A percentile compares a stretch with the other conserved stretches of the same genome.
phyloP scores from a whole-genome alignment of 495 filamentous ascomycete genomes.

The Neurospora hispaniola region DNA sequence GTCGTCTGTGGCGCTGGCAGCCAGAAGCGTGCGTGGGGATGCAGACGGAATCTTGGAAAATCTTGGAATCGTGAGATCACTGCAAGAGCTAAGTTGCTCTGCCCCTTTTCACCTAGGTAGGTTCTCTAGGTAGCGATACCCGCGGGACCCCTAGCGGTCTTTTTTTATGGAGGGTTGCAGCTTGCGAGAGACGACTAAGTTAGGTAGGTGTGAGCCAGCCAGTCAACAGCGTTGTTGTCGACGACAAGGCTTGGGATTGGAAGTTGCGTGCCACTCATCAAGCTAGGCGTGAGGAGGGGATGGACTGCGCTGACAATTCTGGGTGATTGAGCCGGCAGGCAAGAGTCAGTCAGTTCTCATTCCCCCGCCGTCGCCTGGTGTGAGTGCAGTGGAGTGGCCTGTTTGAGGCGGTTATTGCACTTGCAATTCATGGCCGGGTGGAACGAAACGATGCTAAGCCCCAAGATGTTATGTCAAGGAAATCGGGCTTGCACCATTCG shows the following conservation, averaged over 20 bases:
- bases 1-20: not conserved
- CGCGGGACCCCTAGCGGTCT: no score
- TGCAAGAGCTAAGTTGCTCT: not conserved
- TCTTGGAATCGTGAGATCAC: no score
- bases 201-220: not conserved
- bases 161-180: no score
- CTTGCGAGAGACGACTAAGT: no score
- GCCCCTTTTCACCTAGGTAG: not conserved
- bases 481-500: not conserved
- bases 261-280: not conserved
- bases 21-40: not conserved
- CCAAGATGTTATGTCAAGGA: not conserved
- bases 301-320: no score
- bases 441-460: not conserved
- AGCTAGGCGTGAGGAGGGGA: no score
- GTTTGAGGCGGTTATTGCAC: not conserved
- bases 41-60: no score
- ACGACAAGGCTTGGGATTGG: not conserved
- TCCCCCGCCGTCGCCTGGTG: no score
- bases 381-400: no score
- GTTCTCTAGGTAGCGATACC: not conserved
- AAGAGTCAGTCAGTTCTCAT: no score
- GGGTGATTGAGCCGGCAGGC: no score
- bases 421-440: not conserved
- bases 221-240: not conserved